phyloP scores from a whole-genome alignment of 345 rosid genomes.

The Aquilaria sinensis region DNA sequence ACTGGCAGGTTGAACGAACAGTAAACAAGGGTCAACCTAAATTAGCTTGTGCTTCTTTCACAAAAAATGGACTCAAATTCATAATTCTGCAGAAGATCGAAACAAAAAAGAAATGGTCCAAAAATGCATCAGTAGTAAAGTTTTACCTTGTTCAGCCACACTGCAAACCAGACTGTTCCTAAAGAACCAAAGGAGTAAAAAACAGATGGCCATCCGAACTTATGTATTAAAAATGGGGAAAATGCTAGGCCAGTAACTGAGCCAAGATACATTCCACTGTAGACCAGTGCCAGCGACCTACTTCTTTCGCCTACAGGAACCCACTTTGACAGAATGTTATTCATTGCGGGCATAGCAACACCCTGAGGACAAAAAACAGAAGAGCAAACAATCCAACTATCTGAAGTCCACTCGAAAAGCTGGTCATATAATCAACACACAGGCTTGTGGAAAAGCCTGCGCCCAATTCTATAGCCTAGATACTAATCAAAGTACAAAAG shows the following conservation, averaged over 20 bases:
- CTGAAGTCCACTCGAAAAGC: neutral
- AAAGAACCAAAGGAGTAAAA: constrained; percentile 93
- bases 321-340: constrained; percentile 89
- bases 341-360: constrained; percentile 99
- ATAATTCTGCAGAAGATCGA: constrained; percentile 9
- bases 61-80: neutral
- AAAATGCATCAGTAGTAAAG: constrained; percentile 2
- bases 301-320: constrained; percentile 93
- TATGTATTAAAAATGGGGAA: constrained; percentile 86
- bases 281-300: constrained; percentile 82
- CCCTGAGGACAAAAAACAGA: constrained; percentile 41
- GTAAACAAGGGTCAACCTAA: neutral
- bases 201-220: constrained; percentile 93
- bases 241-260: constrained; percentile 93
- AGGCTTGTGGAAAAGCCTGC: too few species aligned
- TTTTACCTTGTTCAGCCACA: constrained; percentile 76
- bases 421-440: too few species aligned
- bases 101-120: neutral
- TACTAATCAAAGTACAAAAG: neutral
- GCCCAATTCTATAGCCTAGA: neutral
- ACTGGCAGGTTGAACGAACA: neutral
- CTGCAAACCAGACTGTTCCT: constrained; percentile 75
- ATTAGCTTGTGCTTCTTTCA: neutral
- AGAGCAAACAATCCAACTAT: neutral
- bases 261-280: constrained; percentile 95